phyloP scores from a whole-genome alignment of 2,329 filamentous ascomycete species.

The Fusarium napiforme region DNA sequence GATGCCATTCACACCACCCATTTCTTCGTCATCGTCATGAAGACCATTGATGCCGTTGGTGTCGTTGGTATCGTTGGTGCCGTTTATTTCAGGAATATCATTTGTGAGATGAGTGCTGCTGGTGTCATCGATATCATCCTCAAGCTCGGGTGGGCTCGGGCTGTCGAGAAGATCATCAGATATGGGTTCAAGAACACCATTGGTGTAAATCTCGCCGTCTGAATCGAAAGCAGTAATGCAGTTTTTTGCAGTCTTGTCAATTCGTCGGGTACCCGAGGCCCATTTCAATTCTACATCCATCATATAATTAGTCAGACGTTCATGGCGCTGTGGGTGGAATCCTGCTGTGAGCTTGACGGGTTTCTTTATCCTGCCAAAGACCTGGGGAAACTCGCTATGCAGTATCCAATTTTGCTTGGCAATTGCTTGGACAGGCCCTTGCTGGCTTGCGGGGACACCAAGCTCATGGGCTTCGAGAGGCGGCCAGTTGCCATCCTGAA shows the following conservation, averaged over 20 bases:
- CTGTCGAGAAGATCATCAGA: constrained; percentile 31
- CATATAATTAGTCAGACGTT: constrained; percentile 55
- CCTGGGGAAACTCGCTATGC: constrained; percentile 53
- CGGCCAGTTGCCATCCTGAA: constrained; percentile 62
- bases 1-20: constrained; percentile 7
- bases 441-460: constrained; percentile 39
- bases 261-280: constrained; percentile 54
- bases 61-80: background rate
- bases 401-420: constrained; percentile 52
- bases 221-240: constrained; percentile 57
- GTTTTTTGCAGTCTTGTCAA: constrained; percentile 56
- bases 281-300: constrained; percentile 62
- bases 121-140: constrained; percentile 21
- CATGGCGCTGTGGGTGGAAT: constrained; percentile 38
- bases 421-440: constrained; percentile 31
- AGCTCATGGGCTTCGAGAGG: constrained; percentile 56
- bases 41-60: constrained; percentile 12
- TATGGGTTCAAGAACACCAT: constrained; percentile 38
- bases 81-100: constrained; percentile 16
- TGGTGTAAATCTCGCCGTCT: constrained; percentile 43
- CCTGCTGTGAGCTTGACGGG: constrained; percentile 46
- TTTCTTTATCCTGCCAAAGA: constrained; percentile 56
- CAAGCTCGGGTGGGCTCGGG: constrained; percentile 18
- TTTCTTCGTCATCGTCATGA: constrained; percentile 13
- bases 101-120: constrained; percentile 20